These are phyloP conservation scores for Populus hybrid DNA, from an alignment of 441 rosid genomes.

Conservation along the genomic window DNA sequence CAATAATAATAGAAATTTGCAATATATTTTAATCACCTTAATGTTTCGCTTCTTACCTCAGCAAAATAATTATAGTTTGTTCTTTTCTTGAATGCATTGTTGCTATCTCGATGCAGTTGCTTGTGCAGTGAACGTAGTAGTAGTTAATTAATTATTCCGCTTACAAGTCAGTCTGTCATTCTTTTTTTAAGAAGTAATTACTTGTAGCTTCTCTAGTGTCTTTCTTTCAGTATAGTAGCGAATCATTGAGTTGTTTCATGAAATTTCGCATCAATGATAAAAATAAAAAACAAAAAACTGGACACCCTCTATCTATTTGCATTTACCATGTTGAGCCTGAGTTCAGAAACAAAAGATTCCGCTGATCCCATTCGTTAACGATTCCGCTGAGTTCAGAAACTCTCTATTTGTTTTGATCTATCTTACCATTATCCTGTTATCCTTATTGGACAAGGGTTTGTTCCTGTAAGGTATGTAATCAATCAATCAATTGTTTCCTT, in stretches of 20 bases:
- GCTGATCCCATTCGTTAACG: too few relatives aligned
- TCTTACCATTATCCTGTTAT: not conserved
- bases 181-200: not conserved
- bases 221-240: not conserved
- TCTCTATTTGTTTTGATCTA: too few relatives aligned
- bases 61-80: slow-evolving; percentile 1
- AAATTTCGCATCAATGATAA: not conserved
- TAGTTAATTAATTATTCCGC: not conserved
- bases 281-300: not conserved
- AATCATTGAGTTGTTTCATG: not conserved
- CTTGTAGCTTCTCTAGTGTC: not conserved
- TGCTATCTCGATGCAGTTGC: not conserved
- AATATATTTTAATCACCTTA: slow-evolving; percentile 4
- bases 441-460: not conserved
- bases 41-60: slow-evolving; percentile 13
- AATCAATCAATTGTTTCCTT: not conserved
- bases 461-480: not conserved
- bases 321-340: not conserved
- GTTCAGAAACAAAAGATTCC: too few relatives aligned
- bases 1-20: not conserved
- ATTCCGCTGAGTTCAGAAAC: too few relatives aligned
- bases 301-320: not conserved
- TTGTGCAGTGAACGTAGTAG: not conserved
- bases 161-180: too few relatives aligned
- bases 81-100: not conserved